These are phyloP conservation scores for Cryptococcus floricola DNA, from an alignment of 1,284 basidiomycete species.

Conservation along the genomic window DNA sequence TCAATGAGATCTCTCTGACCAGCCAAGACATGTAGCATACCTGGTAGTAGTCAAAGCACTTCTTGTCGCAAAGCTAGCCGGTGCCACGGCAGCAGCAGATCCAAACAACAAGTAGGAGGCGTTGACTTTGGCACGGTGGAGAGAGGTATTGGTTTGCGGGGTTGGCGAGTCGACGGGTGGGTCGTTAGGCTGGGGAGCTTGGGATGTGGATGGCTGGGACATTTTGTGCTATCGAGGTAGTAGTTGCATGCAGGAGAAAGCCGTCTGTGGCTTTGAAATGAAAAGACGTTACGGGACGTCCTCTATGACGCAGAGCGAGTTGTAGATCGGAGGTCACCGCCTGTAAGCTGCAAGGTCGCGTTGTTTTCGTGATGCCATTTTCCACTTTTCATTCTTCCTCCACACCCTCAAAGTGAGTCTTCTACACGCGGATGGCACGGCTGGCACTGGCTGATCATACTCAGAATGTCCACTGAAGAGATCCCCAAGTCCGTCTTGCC, in stretches of 20 bases:
- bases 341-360: not conserved
- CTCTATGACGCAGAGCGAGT: not conserved
- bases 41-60: slow-evolving; percentile 42
- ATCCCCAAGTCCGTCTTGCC: slow-evolving; percentile 53
- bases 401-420: not conserved
- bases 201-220: too few relatives aligned
- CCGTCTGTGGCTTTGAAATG: too few relatives aligned
- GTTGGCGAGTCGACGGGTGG: too few relatives aligned
- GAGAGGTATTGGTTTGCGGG: not conserved
- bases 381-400: not conserved
- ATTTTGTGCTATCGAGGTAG: not conserved
- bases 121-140: slow-evolving; percentile 24
- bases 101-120: slow-evolving; percentile 45
- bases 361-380: too few relatives aligned
- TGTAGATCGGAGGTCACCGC: not conserved
- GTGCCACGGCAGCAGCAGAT: slow-evolving; percentile 30
- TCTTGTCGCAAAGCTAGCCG: slow-evolving; percentile 40
- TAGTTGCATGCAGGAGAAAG: not conserved
- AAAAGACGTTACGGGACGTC: too few relatives aligned
- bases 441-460: too few relatives aligned
- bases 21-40: slow-evolving; percentile 13
- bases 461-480: slow-evolving; percentile 17
- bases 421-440: too few relatives aligned
- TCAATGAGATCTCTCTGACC: not conserved
- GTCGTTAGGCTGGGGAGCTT: too few relatives aligned